Conservation (phyloP, 495 filamentous ascomycete genomes). For the Halenospora varia region DNA sequence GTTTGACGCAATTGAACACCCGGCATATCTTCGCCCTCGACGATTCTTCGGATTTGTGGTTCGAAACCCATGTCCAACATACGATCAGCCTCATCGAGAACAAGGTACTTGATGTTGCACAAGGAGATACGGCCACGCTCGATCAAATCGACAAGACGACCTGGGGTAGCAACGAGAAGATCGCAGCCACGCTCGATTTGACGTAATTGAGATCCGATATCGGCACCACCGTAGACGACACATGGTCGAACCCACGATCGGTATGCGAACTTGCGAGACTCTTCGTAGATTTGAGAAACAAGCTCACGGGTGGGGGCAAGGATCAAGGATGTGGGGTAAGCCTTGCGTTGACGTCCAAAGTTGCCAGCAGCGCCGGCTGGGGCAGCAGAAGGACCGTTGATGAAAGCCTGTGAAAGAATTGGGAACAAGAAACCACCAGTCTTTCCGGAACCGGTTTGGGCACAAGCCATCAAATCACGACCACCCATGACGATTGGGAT, state of each 20-base stretch:
- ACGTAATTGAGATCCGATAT: constrained; percentile 94
- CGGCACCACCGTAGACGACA: constrained; percentile 98
- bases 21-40: constrained; percentile 98
- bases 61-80: constrained; percentile 99
- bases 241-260: constrained; percentile 98
- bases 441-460: constrained; percentile 98
- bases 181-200: constrained; percentile 98
- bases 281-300: constrained; percentile 97
- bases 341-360: constrained; percentile 86
- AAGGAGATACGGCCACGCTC: constrained; percentile 98
- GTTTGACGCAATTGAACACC: constrained; percentile 80
- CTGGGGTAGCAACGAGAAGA: constrained; percentile 93
- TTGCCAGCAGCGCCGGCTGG: constrained; percentile 60
- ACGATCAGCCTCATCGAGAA: constrained; percentile 98
- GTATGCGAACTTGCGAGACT: constrained; percentile 96
- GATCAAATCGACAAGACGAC: constrained; percentile 94
- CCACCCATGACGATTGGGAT: constrained; percentile 96
- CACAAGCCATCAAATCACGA: constrained; percentile 97
- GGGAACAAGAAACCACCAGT: constrained; percentile 99
- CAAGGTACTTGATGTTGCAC: constrained; percentile 96
- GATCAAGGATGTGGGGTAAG: constrained; percentile 92
- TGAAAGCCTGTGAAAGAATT: constrained; percentile 92
- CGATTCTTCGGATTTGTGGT: constrained; percentile 97
- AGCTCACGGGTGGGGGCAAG: constrained; percentile 95
- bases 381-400: constrained; percentile 71